Evolutionary conservation across 331 rosid species (phyloP), one percentile per base, ranked within the genome.

Genomic region (Stylosanthes scabra): DNA sequence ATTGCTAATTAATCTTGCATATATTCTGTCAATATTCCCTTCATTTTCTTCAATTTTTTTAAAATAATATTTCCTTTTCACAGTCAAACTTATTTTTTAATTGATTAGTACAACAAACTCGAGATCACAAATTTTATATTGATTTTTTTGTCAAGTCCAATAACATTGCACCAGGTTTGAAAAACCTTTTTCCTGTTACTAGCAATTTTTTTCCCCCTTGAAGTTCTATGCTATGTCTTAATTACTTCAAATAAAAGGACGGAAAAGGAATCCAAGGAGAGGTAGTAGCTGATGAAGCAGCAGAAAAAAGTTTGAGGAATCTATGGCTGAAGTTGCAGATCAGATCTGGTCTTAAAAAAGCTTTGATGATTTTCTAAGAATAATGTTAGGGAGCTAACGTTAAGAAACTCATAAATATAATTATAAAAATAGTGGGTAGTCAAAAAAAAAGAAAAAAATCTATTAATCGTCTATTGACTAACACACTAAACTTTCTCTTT

Each of bases 251-350:
- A 59, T 31, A 31, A 58, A 66, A 60, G 68, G 52, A 75, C 40
- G 42, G 62, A 42, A 71, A 75, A 51, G 85, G 86, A 80, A 84
- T 86, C 88, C 65, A 75, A 41, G 74, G 63, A 41, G 60, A 7
- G 63, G 25, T 73, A 66, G 78, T 41, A 61, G 85, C 86, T 63
- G 66, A 31, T 31, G 37, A 31, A 31, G 37, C 37, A 31, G 37
- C 37, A 31, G 8, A 41, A 76, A 79, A 66, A 70, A 52, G 83
- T 40, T 52, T 59, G 34, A 77, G 66, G 85, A 80, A 74, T 84
- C 84, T 72, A 40, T 70, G 6, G 72, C 61, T 77, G 78, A 63
- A 66, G 67, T 68, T 71, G 77, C 81, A 86, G 86, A 86, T 75
- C 88, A 80, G 77, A 76, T 72, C 72, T 78, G 75, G 78, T 71